These are phyloP conservation scores for Macrotyloma uniflorum DNA, from an alignment of 306 rosid species.

Conservation along the genomic window DNA sequence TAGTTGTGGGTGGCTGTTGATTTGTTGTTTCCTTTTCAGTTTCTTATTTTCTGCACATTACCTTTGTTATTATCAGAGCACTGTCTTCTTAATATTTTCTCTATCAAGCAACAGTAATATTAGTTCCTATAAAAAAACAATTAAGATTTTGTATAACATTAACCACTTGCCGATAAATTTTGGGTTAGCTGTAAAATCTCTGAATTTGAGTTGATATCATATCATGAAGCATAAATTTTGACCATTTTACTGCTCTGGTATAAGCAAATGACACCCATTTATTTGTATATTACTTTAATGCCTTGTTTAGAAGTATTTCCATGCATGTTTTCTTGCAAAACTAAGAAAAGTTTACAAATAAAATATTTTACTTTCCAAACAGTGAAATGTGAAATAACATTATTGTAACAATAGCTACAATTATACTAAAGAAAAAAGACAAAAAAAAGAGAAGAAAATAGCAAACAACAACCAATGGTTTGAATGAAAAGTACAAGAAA, in stretches of 20 bases:
- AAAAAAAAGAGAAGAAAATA: background rate
- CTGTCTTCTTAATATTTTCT: background rate
- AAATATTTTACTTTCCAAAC: background rate
- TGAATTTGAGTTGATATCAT: background rate
- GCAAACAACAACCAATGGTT: background rate
- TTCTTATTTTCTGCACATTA: background rate
- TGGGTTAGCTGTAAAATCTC: background rate
- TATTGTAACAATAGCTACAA: slow-evolving; percentile 27
- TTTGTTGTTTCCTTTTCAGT: background rate
- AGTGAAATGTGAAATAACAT: slow-evolving; percentile 3
- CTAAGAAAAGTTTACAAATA: slow-evolving; percentile 12
- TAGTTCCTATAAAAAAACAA: background rate
- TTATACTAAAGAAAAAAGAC: background rate
- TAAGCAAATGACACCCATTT: background rate
- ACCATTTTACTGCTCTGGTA: background rate
- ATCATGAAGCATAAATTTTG: background rate
- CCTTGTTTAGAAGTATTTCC: background rate
- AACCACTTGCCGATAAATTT: background rate
- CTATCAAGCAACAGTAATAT: background rate
- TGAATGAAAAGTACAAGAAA: background rate
- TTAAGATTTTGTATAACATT: background rate
- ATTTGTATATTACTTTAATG: background rate
- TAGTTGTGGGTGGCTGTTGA: background rate
- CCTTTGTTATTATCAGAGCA: background rate
- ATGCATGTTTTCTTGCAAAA: slow-evolving; percentile 6